Conservation (phyloP, 345 rosid genomes). For the Sonneratia alba region DNA sequence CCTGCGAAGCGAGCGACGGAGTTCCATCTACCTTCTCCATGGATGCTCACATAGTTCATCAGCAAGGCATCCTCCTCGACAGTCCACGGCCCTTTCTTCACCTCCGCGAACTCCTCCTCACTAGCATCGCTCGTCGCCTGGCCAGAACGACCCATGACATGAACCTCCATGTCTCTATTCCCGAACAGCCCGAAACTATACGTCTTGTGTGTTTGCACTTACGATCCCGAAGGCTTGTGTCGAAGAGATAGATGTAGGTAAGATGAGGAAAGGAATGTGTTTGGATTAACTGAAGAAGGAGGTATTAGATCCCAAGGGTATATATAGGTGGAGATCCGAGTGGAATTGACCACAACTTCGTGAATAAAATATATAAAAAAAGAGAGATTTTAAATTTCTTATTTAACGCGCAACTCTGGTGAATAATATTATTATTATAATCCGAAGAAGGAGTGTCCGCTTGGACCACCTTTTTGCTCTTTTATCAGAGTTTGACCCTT, state of each 20-base stretch:
- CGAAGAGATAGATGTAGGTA: no score
- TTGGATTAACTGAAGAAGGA: not conserved
- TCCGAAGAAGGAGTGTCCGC: no score
- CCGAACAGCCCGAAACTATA: no score
- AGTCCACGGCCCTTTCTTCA: slow-evolving; percentile 91
- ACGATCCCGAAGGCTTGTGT: not conserved
- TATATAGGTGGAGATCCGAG: slow-evolving; percentile 4
- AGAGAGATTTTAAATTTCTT: not conserved
- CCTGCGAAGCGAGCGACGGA: slow-evolving; percentile 61
- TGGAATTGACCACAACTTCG: slow-evolving; percentile 4
- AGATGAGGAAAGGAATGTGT: no score
- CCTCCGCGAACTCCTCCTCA: slow-evolving; percentile 32
- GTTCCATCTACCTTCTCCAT: slow-evolving; percentile 93
- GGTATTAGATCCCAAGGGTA: not conserved
- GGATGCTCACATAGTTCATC: slow-evolving; percentile 38
- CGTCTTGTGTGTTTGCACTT: not conserved
- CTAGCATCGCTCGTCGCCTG: not conserved
- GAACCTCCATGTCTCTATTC: not conserved
- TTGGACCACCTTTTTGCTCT: no score
- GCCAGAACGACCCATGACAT: not conserved
- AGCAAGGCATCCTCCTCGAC: slow-evolving; percentile 65
- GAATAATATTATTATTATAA: not conserved
- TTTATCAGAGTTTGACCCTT: slow-evolving; percentile 1
- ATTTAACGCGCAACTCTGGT: not conserved
- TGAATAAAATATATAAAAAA: no score